Conservation (phyloP, 2,329 filamentous ascomycete species). For the Exophiala alcalophila region DNA sequence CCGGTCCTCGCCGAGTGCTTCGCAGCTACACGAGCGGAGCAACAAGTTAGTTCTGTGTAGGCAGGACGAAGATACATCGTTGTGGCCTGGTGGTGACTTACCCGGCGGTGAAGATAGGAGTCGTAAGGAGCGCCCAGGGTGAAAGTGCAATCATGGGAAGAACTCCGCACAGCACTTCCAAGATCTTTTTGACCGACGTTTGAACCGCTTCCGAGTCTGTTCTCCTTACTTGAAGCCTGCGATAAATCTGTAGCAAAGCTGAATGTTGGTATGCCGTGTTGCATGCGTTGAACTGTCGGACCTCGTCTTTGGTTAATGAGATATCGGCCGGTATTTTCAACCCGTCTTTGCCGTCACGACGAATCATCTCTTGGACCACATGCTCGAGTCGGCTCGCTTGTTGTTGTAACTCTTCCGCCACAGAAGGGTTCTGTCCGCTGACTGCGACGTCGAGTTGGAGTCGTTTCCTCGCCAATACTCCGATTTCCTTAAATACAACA, state of each 20-base stretch:
- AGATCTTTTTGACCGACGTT: slow-evolving; percentile 33
- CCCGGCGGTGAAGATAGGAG: slow-evolving; percentile 44
- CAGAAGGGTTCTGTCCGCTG: no score
- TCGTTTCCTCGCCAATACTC: slow-evolving; percentile 12
- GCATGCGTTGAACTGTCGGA: slow-evolving; percentile 41
- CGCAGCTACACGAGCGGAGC: no score
- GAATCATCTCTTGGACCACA: slow-evolving; percentile 29
- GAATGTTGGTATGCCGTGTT: slow-evolving; percentile 45
- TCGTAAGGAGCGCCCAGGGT: slow-evolving; percentile 44
- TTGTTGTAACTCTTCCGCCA: slow-evolving; percentile 7
- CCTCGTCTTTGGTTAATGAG: no score
- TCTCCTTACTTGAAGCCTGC: slow-evolving; percentile 37
- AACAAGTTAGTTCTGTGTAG: no score
- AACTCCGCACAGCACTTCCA: slow-evolving; percentile 41
- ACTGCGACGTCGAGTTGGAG: not conserved
- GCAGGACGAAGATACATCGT: not conserved
- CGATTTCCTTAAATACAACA: slow-evolving; percentile 10
- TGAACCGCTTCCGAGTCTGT: slow-evolving; percentile 6
- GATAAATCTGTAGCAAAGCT: slow-evolving; percentile 44
- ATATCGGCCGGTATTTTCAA: no score
- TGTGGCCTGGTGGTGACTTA: not conserved
- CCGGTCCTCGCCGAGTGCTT: slow-evolving; percentile 39
- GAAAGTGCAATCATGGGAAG: slow-evolving; percentile 40
- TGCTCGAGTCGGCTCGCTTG: slow-evolving; percentile 36
- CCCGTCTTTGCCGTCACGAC: no score